Evolutionary conservation across 2,329 filamentous ascomycete genomes (phyloP), one percentile per base, ranked within the genome.

Genomic region (Penicillium sp.): DNA sequence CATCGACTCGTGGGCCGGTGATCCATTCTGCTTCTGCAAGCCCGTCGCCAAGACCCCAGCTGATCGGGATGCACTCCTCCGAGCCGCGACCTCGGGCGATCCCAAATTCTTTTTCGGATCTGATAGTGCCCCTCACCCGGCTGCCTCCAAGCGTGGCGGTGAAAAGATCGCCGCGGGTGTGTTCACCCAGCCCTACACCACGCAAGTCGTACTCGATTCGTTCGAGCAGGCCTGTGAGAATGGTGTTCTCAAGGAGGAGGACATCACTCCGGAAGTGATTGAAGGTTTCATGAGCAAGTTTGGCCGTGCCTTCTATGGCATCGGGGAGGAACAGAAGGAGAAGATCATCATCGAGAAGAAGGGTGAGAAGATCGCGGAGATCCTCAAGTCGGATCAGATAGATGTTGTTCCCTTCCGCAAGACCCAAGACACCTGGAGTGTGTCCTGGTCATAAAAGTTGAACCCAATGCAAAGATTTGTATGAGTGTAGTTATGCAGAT

Each of bases 1-100:
- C 9, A 79, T 85, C 11, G 83, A 92, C 54, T 80, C 88, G 52
- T 83, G 82, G 70, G 77, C 79, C 13, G 70, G 71, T 36, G 76
- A 84, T 54, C 75, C 88, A 57, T 80, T 90, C 76, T 78, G 82
- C 56, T 93, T 89, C 69, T 85, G 82, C 69, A 85, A 85, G 60
- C 81, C 81, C 4, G 77, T 84, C 20, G 78, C 82, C 34, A 85
- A 85, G 69, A 80, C 77, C 23, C 80, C 85, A 0, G 75, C 73
- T 11, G 82, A 89, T 56, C 76, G 87, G 4, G 76, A 81, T 35
- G 84, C 85, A 4, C 72, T 94, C 27, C 64, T 93, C 35, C 72
- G 76, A 30, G 76, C 79, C 1, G 76, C 72, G 2, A 65, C 66
- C 1, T 70, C 68, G 13, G 75, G 76, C 13, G 64, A 74, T 34